Base-by-base conservation (phyloP, 2,329 filamentous ascomycete genomes). In the Fusarium sacchari region DNA sequence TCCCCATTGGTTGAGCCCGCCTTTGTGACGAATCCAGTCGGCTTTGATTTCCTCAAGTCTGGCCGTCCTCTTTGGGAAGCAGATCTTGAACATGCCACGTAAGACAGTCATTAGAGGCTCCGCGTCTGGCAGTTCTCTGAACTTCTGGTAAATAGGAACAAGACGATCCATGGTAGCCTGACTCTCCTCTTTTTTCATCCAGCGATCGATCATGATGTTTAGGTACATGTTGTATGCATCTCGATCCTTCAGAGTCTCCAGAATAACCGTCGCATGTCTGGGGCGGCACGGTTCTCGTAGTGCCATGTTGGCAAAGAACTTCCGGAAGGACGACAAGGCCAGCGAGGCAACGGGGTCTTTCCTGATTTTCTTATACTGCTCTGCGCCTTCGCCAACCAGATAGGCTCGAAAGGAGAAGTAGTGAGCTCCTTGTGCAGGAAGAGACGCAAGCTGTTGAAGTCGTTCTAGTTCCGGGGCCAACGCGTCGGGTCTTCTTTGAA, bases 1-100 rank as follows among this genome's bases (percentile, higher is more conserved):
- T 0, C 82, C 86, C 78, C 83, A 83, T 61, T 80, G 77, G 46
- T 84, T 83, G 39, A 88, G 80, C 4, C 74, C 79, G 4, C 80
- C 81, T 60, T 84, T 81, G 34, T 81, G 79, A 32, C 69, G 79
- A 60, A 85, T 80, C 85, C 86, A 90, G 72, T 90, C 88, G 15
- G 82, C 77, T 71, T 85, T 84, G 4, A 90, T 75, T 50, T 83
- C 78, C 59, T 88, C 84, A 56, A 89, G 79, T 20, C 83, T 86
- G 4, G 79, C 77, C 14, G 81, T 75, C 65, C 86, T 77, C 37
- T 80, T 47, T 13, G 84, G 80, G 60, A 78, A 80, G 75, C 82
- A 83, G 34, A 85, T 69, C 30, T 84, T 82, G 72, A 89, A 85
- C 80, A 88, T 82, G 59, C 80, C 80, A 46, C 82, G 81, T 10